Base-by-base conservation (phyloP, 2,329 filamentous ascomycete species). In the Cladosporium sp. region DNA sequence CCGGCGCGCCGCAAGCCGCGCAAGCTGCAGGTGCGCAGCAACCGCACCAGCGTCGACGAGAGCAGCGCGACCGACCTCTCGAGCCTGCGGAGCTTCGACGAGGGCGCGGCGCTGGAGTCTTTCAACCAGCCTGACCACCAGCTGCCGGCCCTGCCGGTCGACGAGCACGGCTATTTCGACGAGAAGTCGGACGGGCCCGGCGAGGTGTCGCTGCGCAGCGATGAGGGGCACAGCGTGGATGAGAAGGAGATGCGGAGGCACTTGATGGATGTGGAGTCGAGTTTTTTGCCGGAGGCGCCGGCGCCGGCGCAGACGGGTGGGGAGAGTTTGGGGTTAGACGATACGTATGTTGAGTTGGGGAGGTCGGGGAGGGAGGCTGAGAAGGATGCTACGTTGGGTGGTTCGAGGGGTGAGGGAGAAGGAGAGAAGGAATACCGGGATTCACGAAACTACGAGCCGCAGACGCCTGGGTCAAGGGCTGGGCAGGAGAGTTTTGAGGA, bases 261-360 rank as follows among this genome's bases (percentile, higher is more conserved):
- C 57, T 65, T 84, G 57, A 76, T 80, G 72, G 81, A 84, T 58
- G 74, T 83, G 52, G 81, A 84, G 63, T 84, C 81, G 3, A 84
- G 80, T 61, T 84, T 84, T 59, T 56, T 84, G 42, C 81, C 80
- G 0, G 80, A 83, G 43, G 70, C 73, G 2, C 22, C 22, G 22
- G 77, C 77, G 2, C 58, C 66, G 6, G 59, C 46, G 35, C 43
- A 52, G 55, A 9, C 60, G 5, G 63, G 65, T 35, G 61, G 56
- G 2, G 57, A 58, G 10, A 49, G 56, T 31, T 41, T 59, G 8
- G 73, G 73, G 38, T 68, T 60, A 9, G 74, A 76, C 61, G 74
- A 77, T 56, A 76, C 74, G 16, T 76, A 74, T 58, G 54, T 75
- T 34, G 63, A 66, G 52, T 51, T 67, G 42, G 63, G 61, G 28